Evolutionary conservation across 1,284 basidiomycete genomes (phyloP).

Genomic region (Sanghuangporus sanghuang): DNA sequence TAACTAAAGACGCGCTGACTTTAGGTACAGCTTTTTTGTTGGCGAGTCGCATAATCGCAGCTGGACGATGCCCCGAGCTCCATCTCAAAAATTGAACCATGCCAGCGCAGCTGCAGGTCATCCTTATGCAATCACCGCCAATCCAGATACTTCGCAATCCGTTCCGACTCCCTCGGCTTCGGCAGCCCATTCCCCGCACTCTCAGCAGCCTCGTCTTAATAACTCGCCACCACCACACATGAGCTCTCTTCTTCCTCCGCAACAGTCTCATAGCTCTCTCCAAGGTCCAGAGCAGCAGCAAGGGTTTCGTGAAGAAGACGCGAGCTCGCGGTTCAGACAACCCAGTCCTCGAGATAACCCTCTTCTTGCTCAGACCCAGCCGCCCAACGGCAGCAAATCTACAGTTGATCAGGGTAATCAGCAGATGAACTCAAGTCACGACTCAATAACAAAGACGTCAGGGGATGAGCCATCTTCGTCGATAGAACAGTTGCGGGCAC

Average conservation of each 20-base stretch:
- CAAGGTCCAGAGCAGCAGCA: neutral
- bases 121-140: neutral
- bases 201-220: neutral
- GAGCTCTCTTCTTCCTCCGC: neutral
- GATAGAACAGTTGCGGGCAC: neutral
- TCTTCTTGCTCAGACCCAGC: neutral
- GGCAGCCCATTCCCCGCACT: neutral
- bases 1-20: neutral
- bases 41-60: neutral
- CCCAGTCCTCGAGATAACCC: neutral
- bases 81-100: neutral
- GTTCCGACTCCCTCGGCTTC: neutral
- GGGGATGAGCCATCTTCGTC: neutral
- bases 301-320: neutral
- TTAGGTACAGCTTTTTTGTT: neutral
- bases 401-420: neutral
- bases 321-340: neutral
- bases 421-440: neutral
- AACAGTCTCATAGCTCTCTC: neutral
- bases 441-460: neutral
- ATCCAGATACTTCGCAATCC: neutral
- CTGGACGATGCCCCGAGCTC: conserved; percentile 1
- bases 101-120: neutral
- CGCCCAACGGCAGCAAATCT: neutral
- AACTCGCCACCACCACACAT: neutral